Evolutionary conservation across 2,329 filamentous ascomycete species (phyloP), one percentile per base, ranked within the genome.

Genomic region (Coleophoma crateriformis): DNA sequence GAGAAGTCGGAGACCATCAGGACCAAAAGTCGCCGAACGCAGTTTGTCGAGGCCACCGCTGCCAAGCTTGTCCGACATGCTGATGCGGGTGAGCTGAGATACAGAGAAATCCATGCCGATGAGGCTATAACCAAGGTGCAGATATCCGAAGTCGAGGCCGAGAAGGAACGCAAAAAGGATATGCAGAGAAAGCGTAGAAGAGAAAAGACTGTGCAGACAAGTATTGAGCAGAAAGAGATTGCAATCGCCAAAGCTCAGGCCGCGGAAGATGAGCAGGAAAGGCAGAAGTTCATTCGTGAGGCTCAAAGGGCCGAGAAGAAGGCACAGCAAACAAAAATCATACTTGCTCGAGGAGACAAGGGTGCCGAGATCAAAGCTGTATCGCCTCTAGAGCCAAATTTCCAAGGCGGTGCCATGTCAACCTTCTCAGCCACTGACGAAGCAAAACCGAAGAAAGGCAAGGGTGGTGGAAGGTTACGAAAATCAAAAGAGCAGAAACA

Each of bases 151-250:
- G 77, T 96, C 7, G 87, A 87, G 53, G 90, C 92, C 53, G 94
- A 99, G 69, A 99, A 99, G 72, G 94, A 99, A 70, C 89, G 94
- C 57, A 99, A 99, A 75, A 99, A 99, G 74, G 94, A 99, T 64
- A 97, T 99, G 90, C 94, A 99, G 67, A 87, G 94, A 55, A 99
- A 97, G 73, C 83, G 94, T 52, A 85, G 94, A 40, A 87, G 94
- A 15, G 92, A 97, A 67, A 96, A 96, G 73, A 95, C 92, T 4
- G 90, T 96, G 76, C 90, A 90, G 4, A 87, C 95, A 52, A 92
- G 90, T 7, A 87, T 95, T 60, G 92, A 96, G 65, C 85, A 90
- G 65, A 94, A 95, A 71, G 88, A 94, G 55, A 82, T 87, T 3
- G 88, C 90, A 4, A 75, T 95, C 41, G 84, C 86, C 54, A 86